Conservation (phyloP, 2,329 filamentous ascomycete species). For the Coniella lustricola region DNA sequence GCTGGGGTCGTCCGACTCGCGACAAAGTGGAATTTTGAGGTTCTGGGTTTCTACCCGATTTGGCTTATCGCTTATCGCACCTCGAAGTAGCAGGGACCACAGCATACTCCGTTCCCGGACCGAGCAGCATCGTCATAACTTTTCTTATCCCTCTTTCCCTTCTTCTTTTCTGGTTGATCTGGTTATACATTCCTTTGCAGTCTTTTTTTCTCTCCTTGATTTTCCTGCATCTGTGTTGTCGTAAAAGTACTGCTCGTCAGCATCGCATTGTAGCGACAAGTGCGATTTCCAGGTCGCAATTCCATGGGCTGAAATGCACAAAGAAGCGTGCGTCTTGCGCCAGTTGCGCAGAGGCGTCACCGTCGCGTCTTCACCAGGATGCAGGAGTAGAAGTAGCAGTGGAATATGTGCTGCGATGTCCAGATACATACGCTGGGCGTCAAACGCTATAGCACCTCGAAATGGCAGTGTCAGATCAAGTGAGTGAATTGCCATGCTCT, state of each 20-base stretch:
- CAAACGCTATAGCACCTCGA: too few species aligned
- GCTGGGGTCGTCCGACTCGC: neutral
- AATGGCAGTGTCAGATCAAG: too few species aligned
- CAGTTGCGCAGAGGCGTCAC: constrained; percentile 21
- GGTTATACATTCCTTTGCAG: neutral
- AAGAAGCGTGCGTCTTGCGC: constrained; percentile 24
- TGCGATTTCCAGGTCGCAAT: neutral
- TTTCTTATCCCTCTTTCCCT: neutral
- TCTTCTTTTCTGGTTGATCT: neutral
- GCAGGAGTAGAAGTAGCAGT: neutral
- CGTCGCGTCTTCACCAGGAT: constrained; percentile 1
- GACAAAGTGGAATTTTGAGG: constrained; percentile 11
- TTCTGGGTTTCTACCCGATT: neutral
- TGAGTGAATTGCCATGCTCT: too few species aligned
- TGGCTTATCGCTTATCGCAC: constrained; percentile 14
- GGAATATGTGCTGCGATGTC: too few species aligned
- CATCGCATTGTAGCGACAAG: too few species aligned
- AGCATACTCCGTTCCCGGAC: neutral
- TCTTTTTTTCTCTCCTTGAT: neutral
- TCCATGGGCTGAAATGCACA: constrained; percentile 26
- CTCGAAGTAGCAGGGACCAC: constrained; percentile 7
- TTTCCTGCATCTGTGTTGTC: too few species aligned
- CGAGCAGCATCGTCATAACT: neutral
- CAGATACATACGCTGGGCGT: neutral
- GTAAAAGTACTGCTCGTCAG: too few species aligned